Evolutionary conservation across 345 rosid genomes (phyloP), one percentile per base, ranked within the genome.

Genomic region (Aethionema arabicum): DNA sequence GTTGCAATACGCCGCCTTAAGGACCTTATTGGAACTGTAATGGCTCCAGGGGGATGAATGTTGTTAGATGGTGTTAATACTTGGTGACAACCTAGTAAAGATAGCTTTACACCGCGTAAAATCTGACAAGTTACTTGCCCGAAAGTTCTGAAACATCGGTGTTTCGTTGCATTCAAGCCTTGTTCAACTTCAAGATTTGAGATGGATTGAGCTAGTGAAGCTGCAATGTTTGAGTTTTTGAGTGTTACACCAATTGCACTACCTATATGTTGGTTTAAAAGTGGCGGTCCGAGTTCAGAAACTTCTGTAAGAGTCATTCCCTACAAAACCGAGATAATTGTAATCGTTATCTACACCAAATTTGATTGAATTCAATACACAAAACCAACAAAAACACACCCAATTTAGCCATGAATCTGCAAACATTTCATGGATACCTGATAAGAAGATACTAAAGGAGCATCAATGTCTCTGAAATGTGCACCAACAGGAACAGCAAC

Each of bases 401-500:
- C 8, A 32, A 40, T 31, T 16, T 6, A 12, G 43, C 48, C 29
- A 32, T 15, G 33, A 51, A 50, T 29, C 67, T 2, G 43, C 48
- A 43, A 21, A 53, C 4, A 37, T 12, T 7, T 48, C 44, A 56
- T 37, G 16, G 38, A 27, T 74, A 91, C 95, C 96, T 86, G 79
- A 59, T 71, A 67, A 45, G 65, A 77, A 74, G 75, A 73, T 46
- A 70, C 71, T 11, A 62, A 5, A 54, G 66, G 21, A 49, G 61
- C 59, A 63, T 76, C 84, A 38, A 89, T 39, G 66, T 92, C 93
- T 79, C 84, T 79, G 72, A 78, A 84, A 56, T 64, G 91, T 44
- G 95, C 93, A 14, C 97, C 98, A 51, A 87, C 61, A 14, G 97
- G 97, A 45, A 89, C 69, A 4, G 83, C 90, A 62, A 74, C 67